Base-by-base conservation (phyloP, 495 filamentous ascomycete genomes). In the Xylaria sp. region DNA sequence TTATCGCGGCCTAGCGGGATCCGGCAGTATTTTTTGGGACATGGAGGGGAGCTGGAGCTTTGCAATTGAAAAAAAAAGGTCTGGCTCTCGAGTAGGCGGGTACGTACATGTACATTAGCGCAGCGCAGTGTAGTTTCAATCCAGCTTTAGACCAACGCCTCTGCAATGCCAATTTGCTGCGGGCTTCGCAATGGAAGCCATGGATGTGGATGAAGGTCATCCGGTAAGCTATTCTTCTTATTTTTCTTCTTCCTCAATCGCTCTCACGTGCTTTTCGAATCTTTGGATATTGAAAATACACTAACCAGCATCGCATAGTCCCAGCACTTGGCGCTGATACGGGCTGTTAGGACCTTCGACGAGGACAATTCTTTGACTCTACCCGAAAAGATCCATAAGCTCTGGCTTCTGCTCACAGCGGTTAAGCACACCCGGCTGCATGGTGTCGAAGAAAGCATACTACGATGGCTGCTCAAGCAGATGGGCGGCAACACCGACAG, bases 401-500 rank as follows among this genome's bases (percentile, higher is more conserved):
- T 86, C 31, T 84, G 81, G 81, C 61, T 72, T 12, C 69, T 75
- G 43, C 74, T 84, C 7, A 72, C 78, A 12, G 71, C 76, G 15
- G 73, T 76, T 31, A 74, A 71, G 6, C 70, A 72, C 21, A 77
- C 78, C n/a, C 76, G 71, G 65, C 82, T 84, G 48, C 81, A 85
- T 63, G 82, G 80, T 9, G 82, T 82, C 43, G 82, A 86, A 74
- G 82, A 84, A 63, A 85, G 79, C 71, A 79, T 84, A 72, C 59
- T 85, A 69, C 81, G 84, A 76, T 84, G 81, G 81, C 78, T 86
- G 35, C 80, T 85, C 31, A 85, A 86, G 70, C 78, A 82, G 57
- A 85, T 85, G 83, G 80, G 78, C 41, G 81, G 82, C 29, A 69
- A 74, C 46, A 78, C 76, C 41, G 71, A 79, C 12, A 78, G 74